phyloP scores from a whole-genome alignment of 306 rosid species.

The Cercis canadensis region DNA sequence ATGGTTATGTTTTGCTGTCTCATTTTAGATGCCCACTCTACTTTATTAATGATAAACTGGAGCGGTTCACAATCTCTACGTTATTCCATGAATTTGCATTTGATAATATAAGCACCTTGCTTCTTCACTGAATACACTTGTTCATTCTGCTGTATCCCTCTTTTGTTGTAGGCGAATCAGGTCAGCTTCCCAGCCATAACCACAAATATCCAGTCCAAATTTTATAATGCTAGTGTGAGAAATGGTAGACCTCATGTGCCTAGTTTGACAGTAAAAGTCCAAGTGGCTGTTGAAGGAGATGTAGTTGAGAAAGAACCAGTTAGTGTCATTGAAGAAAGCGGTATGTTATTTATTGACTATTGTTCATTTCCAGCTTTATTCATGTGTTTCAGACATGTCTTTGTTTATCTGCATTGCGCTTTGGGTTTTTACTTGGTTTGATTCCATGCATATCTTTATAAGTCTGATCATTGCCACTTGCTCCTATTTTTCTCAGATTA shows the following conservation, averaged over 20 bases:
- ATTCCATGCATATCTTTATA: too few species aligned
- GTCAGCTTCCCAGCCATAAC: conserved; percentile 23
- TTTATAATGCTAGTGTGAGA: conserved; percentile 34
- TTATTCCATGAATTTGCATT: neutral
- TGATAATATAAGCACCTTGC: neutral
- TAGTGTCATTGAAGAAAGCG: conserved; percentile 42
- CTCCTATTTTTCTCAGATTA: conserved; percentile 59
- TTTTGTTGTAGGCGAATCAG: conserved; percentile 53
- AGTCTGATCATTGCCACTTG: neutral
- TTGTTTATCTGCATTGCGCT: conserved; percentile 1
- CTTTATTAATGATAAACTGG: neutral
- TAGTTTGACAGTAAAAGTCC: conserved; percentile 48
- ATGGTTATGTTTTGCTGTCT: conserved; percentile 5
- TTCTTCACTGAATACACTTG: neutral
- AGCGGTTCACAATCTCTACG: neutral
- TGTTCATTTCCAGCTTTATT: conserved; percentile 5
- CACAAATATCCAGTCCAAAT: conserved; percentile 43
- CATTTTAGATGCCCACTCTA: neutral
- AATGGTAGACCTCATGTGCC: conserved; percentile 44
- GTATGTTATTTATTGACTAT: conserved; percentile 42
- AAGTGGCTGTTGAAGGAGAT: conserved; percentile 60
- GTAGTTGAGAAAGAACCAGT: conserved; percentile 54
- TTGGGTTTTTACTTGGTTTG: neutral
- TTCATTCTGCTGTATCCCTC: neutral
- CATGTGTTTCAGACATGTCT: conserved; percentile 13